Evolutionary conservation across 257 asterid species (phyloP), one percentile per base, ranked within the genome.

Genomic region (Gentiana macrophylla): DNA sequence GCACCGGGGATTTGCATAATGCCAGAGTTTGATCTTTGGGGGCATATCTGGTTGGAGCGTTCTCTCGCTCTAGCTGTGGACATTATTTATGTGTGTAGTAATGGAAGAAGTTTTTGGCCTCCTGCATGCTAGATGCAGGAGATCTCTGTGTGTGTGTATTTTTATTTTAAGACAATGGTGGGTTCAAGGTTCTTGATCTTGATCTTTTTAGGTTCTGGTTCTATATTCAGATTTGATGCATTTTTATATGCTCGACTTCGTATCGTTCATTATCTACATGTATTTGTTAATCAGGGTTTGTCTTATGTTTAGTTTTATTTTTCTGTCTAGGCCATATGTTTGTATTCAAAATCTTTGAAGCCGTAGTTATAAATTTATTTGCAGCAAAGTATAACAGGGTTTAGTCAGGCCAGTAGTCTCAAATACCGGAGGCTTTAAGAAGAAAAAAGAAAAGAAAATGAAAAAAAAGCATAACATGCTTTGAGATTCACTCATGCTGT

Each of bases 1-100:
- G 50, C 65, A 44, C 36, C 45, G 59, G 33, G 49, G 47, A 58
- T 58, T 37, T 53, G 70, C 35, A 52, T 64, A 24, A 36, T 44
- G 61, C 35, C 56, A 49, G 49, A 41, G 46, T 41, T 58, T 53
- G n/a, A 45, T 59, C 53, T 46, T 52, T 49, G 56, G 24, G 24
- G 24, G 24, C 24, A 62, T 38, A 59, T 57, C 52, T 54, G 68
- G 60, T 61, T 62, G 60, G 36, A 55, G 63, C 54, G 45, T 56
- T 62, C 50, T 56, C 37, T 51, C 43, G 24, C 51, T 52, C 9
- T 41, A 32, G 35, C 43, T 7, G 34, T 11, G 37, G 13, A 24
- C 44, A 33, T 41, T 52, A 34, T 33, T 60, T 35, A 60, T 35
- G 56, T 47, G n/a, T 12, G 50, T 61, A 32, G 32, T 38, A 24